Base-by-base conservation (phyloP, 2,329 filamentous ascomycete species). In the Chaetoscypha palmicola region DNA sequence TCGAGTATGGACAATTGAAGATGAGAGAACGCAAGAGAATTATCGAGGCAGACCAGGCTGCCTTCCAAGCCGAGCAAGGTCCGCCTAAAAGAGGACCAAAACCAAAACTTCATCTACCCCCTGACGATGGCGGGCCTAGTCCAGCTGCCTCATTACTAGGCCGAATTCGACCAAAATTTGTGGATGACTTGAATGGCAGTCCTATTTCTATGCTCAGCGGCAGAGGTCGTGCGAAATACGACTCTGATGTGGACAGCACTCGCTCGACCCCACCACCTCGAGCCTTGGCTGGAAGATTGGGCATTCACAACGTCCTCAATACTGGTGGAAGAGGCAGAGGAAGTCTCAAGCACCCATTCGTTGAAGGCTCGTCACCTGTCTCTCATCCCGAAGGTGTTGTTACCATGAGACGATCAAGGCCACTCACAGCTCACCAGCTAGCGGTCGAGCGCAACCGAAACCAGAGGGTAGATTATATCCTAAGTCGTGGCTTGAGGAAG, bases 401-500 rank as follows among this genome's bases (percentile, higher is more conserved):
- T 52, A 35, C 54, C 16, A 68, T 71, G 16, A 68, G 77, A 45
- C 81, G 88, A 59, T 79, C 82, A 7, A 76, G 86, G 1, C 86
- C 86, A 2, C 77, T 87, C 0, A 92, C 86, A 0, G 83, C 85
- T 26, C 86, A 92, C 63, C 86, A 92, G 64, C 69, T 89, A 30
- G 86, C 86, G 0, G 83, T 92, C 1, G 85, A 89, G 62, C 76
- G 81, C 43, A 89, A 90, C 62, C 74, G 86, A 14, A 83, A 79
- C 48, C 79, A 86, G 57, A 79, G 86, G 4, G 86, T 91, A n/a
- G 83, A 89, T 57, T 83, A 89, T 56, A 86, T 88, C 40, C 74
- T 92, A 12, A 82, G 87, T 53, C 78, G 81, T n/a, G 81, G 83
- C 22, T 68, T 91, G 24, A 77, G 83, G 38, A 74, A 72, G 51